Base-by-base conservation (phyloP, 805 yeast species). In the Torulaspora microellipsoides region DNA sequence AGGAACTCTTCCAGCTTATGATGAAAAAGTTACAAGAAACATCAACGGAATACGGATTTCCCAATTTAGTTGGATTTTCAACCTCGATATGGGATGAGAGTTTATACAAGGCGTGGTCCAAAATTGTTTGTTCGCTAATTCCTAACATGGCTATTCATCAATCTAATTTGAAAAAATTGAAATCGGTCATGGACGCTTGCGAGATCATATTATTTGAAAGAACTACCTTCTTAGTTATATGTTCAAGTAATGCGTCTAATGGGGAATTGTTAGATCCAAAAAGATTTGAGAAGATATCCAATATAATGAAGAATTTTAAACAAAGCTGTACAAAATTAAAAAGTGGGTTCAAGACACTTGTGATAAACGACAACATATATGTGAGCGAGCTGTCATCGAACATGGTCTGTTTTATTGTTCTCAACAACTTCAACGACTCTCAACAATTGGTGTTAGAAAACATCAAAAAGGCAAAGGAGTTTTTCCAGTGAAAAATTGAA, bases 81-180 rank as follows among this genome's bases (percentile, higher is more conserved):
- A 93, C 98, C 0, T 86, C 96, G 1, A 91, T 91, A 45, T 91
- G 98, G 98, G 97, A 91, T 67, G 98, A 91, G 64, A 81, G 91
- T 58, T 70, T 91, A 46, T 93, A 91, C 64, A 90, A 85, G 63
- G 99, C 99, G 1, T 93, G 99, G 99, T 86, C 96, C 2, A 85
- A 82, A 38, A 91, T 93, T 47, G 97, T 93, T 29, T 90, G 98
- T 59, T 85, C 96, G 1, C 72, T 93, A 53, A 91, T 93, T 45
- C 97, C 99, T 11, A 91, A 93, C 58, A 90, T 91, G 77, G 74
- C 78, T 31, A 67, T 80, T 12, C 85, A 88, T 58, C 91, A 91
- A 63, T 77, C 77, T 45, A 84, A 86, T 59, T 70, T 93, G 47
- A 67, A 81, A 36, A 81, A 80, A 53, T 78, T 93, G 58, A 85